These are phyloP conservation scores for Neofusicoccum sp. DNA, from an alignment of 2,329 filamentous ascomycete species.

Conservation along the genomic window DNA sequence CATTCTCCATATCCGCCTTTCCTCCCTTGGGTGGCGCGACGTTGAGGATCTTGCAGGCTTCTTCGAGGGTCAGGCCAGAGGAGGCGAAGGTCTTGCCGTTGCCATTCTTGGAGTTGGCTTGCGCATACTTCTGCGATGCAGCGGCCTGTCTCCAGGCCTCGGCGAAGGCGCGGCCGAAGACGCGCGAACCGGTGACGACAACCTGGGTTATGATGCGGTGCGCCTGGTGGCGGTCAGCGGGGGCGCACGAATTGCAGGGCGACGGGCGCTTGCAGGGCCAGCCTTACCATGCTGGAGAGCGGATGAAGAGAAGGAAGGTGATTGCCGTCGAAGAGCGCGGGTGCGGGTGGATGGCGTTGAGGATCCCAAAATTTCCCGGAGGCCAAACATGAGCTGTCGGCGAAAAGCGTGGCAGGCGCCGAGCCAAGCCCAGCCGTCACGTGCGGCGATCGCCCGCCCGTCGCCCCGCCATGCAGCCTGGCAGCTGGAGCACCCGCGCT, in stretches of 20 bases:
- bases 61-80: slow-evolving; percentile 85
- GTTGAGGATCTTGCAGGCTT: slow-evolving; percentile 96
- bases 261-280: neutral
- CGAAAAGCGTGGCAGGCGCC: slow-evolving; percentile 12
- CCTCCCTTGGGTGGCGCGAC: slow-evolving; percentile 84
- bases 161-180: slow-evolving; percentile 87
- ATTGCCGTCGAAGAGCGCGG: slow-evolving; percentile 4
- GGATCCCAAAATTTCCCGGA: slow-evolving; percentile 21
- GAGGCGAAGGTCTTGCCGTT: slow-evolving; percentile 59
- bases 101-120: slow-evolving; percentile 67
- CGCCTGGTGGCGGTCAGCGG: slow-evolving; percentile 61
- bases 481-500: neutral
- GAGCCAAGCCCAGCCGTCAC: neutral
- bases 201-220: slow-evolving; percentile 94
- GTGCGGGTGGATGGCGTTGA: slow-evolving; percentile 8
- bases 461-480: neutral
- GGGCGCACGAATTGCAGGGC: neutral
- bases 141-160: slow-evolving; percentile 96
- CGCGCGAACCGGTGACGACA: slow-evolving; percentile 85
- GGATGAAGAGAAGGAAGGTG: neutral
- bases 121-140: slow-evolving; percentile 80
- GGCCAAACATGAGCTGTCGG: slow-evolving; percentile 18
- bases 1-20: slow-evolving; percentile 74
- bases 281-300: slow-evolving; percentile 1
- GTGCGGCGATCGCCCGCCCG: neutral